Evolutionary conservation across 2,329 filamentous ascomycete species (phyloP).

Genomic region (Fusarium guadeloupense): DNA sequence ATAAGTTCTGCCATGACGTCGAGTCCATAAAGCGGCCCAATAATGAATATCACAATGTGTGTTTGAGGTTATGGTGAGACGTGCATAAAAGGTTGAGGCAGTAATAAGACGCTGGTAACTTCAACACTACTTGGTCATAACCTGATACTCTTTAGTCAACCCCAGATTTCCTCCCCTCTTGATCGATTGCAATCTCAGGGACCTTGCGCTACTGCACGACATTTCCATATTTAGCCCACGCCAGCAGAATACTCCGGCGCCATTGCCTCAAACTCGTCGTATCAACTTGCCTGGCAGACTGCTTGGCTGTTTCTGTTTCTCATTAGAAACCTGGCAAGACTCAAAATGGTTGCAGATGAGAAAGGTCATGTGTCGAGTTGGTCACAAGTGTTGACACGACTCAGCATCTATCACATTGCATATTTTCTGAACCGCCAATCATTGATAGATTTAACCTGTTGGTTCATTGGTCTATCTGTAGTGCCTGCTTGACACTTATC

Average conservation of each 20-base stretch:
- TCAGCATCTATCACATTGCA: not conserved
- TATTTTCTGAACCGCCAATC: not conserved
- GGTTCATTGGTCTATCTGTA: not conserved
- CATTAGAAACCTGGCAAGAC: not conserved
- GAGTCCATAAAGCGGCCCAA: conserved; percentile 7
- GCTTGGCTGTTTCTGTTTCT: not conserved
- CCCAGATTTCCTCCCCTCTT: conserved; percentile 17
- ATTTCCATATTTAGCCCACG: conserved; percentile 37
- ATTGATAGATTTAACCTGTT: not conserved
- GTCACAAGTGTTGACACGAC: conserved; percentile 10
- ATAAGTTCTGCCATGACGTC: conserved; percentile 29
- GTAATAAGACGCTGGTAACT: not conserved
- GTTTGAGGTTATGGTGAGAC: not conserved
- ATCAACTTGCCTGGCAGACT: conserved; percentile 4
- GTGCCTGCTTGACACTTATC: not conserved
- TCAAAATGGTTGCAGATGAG: not conserved
- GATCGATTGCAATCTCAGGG: conserved; percentile 15
- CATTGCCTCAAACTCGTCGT: conserved; percentile 5
- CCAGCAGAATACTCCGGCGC: conserved; percentile 23
- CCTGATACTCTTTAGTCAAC: conserved; percentile 1
- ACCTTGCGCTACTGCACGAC: conserved; percentile 34
- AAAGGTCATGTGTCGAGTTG: conserved; percentile 1
- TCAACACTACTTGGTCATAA: too few relatives aligned
- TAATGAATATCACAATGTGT: conserved; percentile 7
- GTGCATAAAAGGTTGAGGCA: too few relatives aligned